Conservation (phyloP, 2,329 filamentous ascomycete genomes). For the Escovopsis sp. region DNA sequence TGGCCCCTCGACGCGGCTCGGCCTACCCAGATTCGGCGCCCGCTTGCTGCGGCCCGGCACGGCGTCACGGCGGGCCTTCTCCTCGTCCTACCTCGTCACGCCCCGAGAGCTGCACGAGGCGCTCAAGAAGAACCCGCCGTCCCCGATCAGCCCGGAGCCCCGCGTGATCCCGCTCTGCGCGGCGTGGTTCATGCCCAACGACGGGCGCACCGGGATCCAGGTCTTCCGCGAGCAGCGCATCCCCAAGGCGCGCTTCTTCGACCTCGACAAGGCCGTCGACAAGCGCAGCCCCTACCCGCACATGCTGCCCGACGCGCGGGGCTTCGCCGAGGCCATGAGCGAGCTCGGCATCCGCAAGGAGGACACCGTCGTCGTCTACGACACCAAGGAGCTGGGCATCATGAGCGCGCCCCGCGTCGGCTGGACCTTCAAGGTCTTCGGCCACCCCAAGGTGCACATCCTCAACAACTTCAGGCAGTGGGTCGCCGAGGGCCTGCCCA, state of each 20-base stretch:
- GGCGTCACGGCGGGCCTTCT: constrained; percentile 18
- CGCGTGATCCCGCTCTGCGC: constrained; percentile 82
- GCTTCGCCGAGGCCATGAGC: constrained; percentile 80
- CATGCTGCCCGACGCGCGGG: constrained; percentile 75
- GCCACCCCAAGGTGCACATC: constrained; percentile 75
- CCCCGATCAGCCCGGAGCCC: constrained; percentile 65
- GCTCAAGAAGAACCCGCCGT: constrained; percentile 66
- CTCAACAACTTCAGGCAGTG: constrained; percentile 95
- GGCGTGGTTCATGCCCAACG: constrained; percentile 93
- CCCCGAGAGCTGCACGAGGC: constrained; percentile 71
- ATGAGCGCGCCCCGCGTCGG: constrained; percentile 88
- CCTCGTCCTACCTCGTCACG: constrained; percentile 75
- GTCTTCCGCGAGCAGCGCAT: constrained; percentile 74
- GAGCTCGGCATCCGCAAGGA: constrained; percentile 74
- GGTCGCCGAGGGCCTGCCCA: constrained; percentile 70
- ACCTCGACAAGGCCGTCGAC: constrained; percentile 85
- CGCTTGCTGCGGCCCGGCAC: constrained; percentile 15
- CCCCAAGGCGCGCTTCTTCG: constrained; percentile 85
- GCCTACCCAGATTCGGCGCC: constrained; percentile 22
- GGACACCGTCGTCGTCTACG: constrained; percentile 88
- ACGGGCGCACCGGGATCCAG: constrained; percentile 65
- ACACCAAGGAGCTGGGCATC: constrained; percentile 79
- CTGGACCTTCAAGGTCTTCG: constrained; percentile 86
- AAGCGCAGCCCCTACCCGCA: constrained; percentile 81
- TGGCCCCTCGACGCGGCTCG: constrained; percentile 27